Evolutionary conservation across 495 filamentous ascomycete genomes (phyloP), one percentile per base, ranked within the genome.

Genomic region (Xylona heveae): DNA sequence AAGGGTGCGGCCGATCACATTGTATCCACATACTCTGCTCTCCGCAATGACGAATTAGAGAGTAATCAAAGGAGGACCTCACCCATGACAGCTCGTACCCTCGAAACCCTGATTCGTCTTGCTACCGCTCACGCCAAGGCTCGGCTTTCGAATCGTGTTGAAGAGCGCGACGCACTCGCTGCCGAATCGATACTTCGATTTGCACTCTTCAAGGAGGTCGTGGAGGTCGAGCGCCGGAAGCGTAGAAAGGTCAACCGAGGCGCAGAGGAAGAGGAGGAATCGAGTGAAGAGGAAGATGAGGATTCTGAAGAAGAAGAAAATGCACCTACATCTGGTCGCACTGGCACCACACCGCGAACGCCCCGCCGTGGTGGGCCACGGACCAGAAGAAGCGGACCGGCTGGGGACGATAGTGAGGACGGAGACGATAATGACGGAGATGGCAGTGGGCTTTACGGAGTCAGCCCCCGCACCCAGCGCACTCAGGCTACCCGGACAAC

Each of bases 71-170:
- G 88, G 40, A 78, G 81, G 42, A 99, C 88, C 0, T 80, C 71
- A 4, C 84, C 88, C 14, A 83, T 99, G 62, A 99, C 88, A 5
- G 82, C 91, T 7, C 83, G 88, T 74, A 93, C 85, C 3, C 67
- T 95, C 12, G 88, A 99, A 54, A 99, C 88, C 0, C 63, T 99
- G 27, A 95, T 99, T 50, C 88, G 88, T 71, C 62, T 99, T 2
- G 75, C 90, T 8, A 94, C 88, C 5, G 88, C 88, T 5, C 88
- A 99, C 44, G 90, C 88, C 31, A 99, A 99, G 55, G 65, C 84
- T 6, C 68, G 88, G 4, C 64, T 99, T 6, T 92, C 82, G 8
- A 85, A 74, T 43, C 62, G 79, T n/a, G 88, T 99, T 1, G 88
- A 95, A 28, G 75, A 90, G 46, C 71, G 73, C 31, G 88, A 99